Conservation (phyloP, 805 yeast genomes). For the Scheffersomyces lignosus region DNA sequence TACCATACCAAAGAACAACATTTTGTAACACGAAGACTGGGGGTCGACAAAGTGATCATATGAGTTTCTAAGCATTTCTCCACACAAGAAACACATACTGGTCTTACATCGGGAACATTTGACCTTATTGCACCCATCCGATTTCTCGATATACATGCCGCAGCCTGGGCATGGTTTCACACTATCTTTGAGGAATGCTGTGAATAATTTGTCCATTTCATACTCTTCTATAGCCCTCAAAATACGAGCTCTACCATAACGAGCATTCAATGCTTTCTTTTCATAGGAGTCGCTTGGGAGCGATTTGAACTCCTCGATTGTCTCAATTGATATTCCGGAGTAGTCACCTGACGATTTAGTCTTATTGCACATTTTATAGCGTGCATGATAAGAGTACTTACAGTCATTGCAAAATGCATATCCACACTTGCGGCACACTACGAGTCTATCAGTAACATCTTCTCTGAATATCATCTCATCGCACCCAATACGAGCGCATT, state of each 20-base stretch:
- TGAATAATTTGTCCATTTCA: constrained; percentile 47
- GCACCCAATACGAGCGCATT: constrained; percentile 52
- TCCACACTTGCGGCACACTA: constrained; percentile 49
- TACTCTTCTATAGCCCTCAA: constrained; percentile 44
- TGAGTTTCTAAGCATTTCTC: constrained; percentile 43
- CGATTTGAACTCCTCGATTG: constrained; percentile 38
- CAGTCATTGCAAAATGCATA: constrained; percentile 59
- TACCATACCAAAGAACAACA: constrained; percentile 52
- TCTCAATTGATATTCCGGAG: constrained; percentile 28
- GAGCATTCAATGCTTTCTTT: constrained; percentile 32
- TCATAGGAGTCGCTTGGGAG: constrained; percentile 27
- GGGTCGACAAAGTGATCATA: constrained; percentile 53
- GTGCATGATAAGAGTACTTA: constrained; percentile 63
- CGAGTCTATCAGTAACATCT: constrained; percentile 45
- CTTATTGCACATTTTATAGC: constrained; percentile 43
- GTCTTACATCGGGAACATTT: constrained; percentile 50
- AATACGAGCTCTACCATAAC: constrained; percentile 48
- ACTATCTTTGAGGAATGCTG: constrained; percentile 42
- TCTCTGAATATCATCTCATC: constrained; percentile 46
- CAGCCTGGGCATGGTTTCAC: constrained; percentile 50
- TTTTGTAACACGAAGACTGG: constrained; percentile 45
- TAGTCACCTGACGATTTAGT: constrained; percentile 15
- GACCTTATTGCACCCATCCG: constrained; percentile 69
- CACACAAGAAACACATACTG: constrained; percentile 58
- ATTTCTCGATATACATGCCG: constrained; percentile 46